Base-by-base conservation (phyloP, 768 basidiomycete genomes). In the Boletus rex-veris region DNA sequence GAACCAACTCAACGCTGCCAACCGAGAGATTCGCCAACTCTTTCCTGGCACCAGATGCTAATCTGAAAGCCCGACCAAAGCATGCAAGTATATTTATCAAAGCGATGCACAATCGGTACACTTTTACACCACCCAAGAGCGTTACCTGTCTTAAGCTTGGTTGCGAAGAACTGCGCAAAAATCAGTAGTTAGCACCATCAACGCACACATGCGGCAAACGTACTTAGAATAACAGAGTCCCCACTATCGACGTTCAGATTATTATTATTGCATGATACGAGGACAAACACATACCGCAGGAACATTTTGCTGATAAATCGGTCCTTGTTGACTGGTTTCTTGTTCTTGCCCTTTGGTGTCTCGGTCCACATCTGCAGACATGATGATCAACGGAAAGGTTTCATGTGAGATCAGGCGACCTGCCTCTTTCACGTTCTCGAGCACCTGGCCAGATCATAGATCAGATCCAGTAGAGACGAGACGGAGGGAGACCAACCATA, bases 281-380 rank as follows among this genome's bases (percentile, higher is more conserved):
- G 52, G 28, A 33, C 42, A 21, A 46, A 21, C 36, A 71, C 84
- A 48, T 64, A 89, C 90, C 92, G 82, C 57, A 98, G 74, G 74
- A 96, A 98, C 93, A 99, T 96, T 76, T 98, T 99, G 71, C 93
- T 96, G 71, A 99, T 96, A 77, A 98, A 99, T 45, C 97, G 83
- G 74, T 98, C 97, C 75, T 98, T 98, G 79, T 98, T 98, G 52
- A 98, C 86, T 7, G 97, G 92, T 69, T 98, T 98, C 78, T 97
- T 98, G 69, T 93, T 93, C 76, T 98, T 98, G 38, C 93, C 94
- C 73, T 98, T 98, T 18, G 97, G 97, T 44, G 86, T 72, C 71
- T 99, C 97, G 19, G 95, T 98, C 97, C 97, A 98, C 96, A 98
- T 98, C 93, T 99, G 57, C 33, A 55, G 46, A 59, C 7, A 45